Percentiles rank a stretch among this genome's conserved stretches.
Conservation (phyloP, 257 asterid species). For the Plantago elongata region DNA sequence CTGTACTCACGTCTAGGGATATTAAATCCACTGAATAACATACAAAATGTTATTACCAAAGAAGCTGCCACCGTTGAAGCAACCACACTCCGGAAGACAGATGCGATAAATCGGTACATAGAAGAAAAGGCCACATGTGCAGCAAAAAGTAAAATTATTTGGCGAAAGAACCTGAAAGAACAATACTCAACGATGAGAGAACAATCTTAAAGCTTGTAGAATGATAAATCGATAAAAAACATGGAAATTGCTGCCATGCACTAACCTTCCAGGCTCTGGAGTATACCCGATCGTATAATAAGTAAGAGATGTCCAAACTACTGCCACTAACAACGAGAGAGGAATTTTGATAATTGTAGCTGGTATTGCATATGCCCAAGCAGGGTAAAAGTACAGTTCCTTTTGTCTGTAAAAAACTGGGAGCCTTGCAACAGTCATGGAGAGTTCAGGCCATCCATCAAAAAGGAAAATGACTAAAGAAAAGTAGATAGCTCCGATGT, state of each 20-base stretch:
- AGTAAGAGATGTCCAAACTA: conserved; percentile 45
- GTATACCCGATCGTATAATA: conserved; percentile 45
- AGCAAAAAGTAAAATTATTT: conserved; percentile 37
- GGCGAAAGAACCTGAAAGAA: conserved; percentile 48
- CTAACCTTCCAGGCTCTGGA: conserved; percentile 42
- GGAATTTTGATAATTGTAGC: conserved; percentile 47
- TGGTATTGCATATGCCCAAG: conserved; percentile 54
- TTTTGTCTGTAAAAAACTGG: conserved; percentile 51
- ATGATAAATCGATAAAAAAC: background rate
- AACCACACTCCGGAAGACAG: conserved; percentile 33
- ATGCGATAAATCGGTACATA: conserved; percentile 53
- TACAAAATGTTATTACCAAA: conserved; percentile 26
- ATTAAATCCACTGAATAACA: conserved; percentile 47
- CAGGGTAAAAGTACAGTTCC: conserved; percentile 45
- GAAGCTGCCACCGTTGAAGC: conserved; percentile 40
- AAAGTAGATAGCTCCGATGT: conserved; percentile 48
- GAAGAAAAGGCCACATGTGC: conserved; percentile 40
- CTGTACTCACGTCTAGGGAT: conserved; percentile 40
- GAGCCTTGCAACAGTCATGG: conserved; percentile 42
- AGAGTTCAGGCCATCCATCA: conserved; percentile 52
- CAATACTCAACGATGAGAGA: background rate
- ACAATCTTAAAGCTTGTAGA: background rate
- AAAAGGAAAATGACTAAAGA: conserved; percentile 40
- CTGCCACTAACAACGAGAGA: conserved; percentile 39
- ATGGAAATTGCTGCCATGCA: background rate